Base-by-base conservation (phyloP, 1,284 basidiomycete genomes). In the Cryptococcus amylolentus region DNA sequence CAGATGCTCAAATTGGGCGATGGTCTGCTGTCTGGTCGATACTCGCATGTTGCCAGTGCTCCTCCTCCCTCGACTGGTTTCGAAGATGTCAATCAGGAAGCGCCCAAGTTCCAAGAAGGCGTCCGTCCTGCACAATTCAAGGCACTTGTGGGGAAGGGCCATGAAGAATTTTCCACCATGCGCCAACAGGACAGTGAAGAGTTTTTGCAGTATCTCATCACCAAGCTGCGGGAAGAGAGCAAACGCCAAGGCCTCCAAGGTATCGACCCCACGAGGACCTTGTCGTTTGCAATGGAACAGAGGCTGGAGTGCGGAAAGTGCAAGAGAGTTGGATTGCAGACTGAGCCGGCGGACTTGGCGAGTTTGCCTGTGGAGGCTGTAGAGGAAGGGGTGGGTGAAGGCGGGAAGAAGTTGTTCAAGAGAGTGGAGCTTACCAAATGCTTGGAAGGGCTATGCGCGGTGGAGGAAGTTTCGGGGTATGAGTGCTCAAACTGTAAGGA, bases 161-260 rank as follows among this genome's bases (percentile, higher is more conserved):
- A 98, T 70, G 84, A 86, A 51, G 95, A 98, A 78, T 98, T 98
- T 70, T 83, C 89, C 35, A 98, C 93, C 18, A 98, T 98, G 94
- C 84, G 86, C 45, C 94, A 98, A 77, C 95, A 98, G 74, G 95
- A 99, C 70, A 86, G 94, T 1, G 93, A 97, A 70, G 95, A 98
- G 77, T 98, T 98, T 78, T 82, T 98, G 58, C 83, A 85, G 53
- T 85, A 95, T 75, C 78, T 98, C 9, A 69, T 98, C 51, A 84
- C 83, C 4, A 81, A 84, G 16, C 77, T 96, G 14, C 81, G 89
- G 51, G 78, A 85, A 62, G 82, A 88, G 66, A 78, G 84, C 47
- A 84, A 86, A 69, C 83, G 82, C 62, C 77, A 77, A 50, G 78
- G 67, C 2, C 52, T 48, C 39, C 68, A 70, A 27, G 52, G 55